These are phyloP conservation scores for Phytophthora crassamura DNA, from an alignment of 352 stramenopile genomes.

Conservation along the genomic window DNA sequence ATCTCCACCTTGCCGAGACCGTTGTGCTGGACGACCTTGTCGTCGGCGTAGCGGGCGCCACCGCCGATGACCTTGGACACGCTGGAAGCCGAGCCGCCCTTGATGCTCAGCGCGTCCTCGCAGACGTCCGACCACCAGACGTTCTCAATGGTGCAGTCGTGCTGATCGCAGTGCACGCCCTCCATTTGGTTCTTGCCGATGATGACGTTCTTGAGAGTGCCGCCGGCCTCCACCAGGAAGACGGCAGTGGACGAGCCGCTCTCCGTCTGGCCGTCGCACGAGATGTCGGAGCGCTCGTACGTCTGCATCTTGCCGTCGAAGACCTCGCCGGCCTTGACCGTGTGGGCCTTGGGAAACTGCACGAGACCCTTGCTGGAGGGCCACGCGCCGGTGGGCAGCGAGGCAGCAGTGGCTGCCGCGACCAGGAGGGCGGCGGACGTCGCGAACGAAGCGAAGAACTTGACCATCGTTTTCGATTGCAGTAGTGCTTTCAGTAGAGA, in stretches of 20 bases:
- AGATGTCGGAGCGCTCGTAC: conserved; percentile 14
- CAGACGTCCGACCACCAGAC: conserved; percentile 21
- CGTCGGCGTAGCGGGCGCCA: too few species aligned
- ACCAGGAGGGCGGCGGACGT: conserved; percentile 10
- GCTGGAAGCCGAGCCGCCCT: too few species aligned
- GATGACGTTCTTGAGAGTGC: too few species aligned
- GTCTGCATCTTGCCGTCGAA: conserved; percentile 15
- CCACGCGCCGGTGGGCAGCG: conserved; percentile 29
- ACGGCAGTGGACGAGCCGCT: conserved; percentile 3
- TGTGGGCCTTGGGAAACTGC: conserved; percentile 17
- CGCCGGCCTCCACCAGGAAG: conserved; percentile 18
- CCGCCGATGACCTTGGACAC: too few species aligned
- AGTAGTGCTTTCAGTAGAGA: neutral
- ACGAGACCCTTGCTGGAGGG: conserved; percentile 19
- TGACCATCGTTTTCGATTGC: conserved; percentile 10
- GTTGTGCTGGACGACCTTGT: too few species aligned
- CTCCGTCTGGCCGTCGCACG: conserved; percentile 8
- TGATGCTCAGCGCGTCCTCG: conserved; percentile 31
- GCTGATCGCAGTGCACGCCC: too few species aligned
- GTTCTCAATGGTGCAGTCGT: neutral
- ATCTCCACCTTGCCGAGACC: too few species aligned
- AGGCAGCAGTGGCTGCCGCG: conserved; percentile 8
- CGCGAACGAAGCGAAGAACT: conserved; percentile 15
- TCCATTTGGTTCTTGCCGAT: too few species aligned
- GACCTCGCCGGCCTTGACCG: conserved; percentile 14